phyloP scores from a whole-genome alignment of 257 asterid species.

The Primulina huaijiensis region DNA sequence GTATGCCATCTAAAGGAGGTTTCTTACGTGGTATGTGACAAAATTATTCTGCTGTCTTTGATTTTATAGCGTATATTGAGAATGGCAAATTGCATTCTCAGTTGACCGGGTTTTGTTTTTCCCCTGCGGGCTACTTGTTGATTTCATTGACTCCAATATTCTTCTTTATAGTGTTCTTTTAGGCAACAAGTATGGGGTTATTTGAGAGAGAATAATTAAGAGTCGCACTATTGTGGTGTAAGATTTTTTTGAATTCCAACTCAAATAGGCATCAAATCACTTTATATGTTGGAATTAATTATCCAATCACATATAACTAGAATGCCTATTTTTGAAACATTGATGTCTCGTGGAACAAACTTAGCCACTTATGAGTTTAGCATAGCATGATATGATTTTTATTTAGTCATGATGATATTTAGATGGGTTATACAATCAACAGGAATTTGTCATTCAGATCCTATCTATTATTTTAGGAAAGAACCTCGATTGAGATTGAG shows the following conservation, averaged over 20 bases:
- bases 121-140: background rate
- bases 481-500: background rate
- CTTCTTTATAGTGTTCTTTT: background rate
- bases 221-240: background rate
- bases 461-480: background rate
- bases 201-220: background rate
- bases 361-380: background rate
- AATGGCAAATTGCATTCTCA: background rate
- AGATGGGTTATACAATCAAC: background rate
- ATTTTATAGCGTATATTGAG: background rate
- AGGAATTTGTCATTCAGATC: background rate
- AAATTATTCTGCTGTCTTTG: background rate
- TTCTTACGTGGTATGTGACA: conserved; percentile 78
- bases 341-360: background rate
- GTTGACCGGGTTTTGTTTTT: background rate
- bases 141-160: no score
- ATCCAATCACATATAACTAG: background rate
- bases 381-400: background rate
- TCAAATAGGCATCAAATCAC: background rate
- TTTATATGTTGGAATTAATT: background rate
- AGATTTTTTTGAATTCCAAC: background rate
- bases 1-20: conserved; percentile 71
- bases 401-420: background rate
- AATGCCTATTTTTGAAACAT: no score
- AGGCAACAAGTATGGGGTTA: background rate